These are phyloP conservation scores for Tulasnella sp. DNA, from an alignment of 768 basidiomycete species.

Conservation along the genomic window DNA sequence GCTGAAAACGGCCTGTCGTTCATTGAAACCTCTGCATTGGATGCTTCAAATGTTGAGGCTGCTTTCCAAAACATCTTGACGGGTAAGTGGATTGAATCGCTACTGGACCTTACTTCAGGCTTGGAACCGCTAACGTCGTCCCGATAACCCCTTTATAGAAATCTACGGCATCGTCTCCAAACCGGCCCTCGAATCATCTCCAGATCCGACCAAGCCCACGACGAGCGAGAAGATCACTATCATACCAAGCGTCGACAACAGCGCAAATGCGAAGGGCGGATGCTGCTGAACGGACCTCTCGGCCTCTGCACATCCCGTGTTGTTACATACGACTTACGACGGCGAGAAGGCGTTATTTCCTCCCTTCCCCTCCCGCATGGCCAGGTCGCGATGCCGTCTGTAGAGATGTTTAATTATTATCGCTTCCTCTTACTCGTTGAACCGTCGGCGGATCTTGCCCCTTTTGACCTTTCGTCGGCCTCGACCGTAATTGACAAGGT, in stretches of 20 bases:
- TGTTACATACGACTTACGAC: neutral
- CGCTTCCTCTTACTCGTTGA: neutral
- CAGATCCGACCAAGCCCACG: constrained; percentile 60
- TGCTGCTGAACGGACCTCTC: constrained; percentile 33
- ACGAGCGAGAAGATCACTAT: constrained; percentile 80
- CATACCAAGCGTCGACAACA: constrained; percentile 49
- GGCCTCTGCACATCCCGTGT: neutral
- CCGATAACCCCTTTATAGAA: constrained; percentile 46
- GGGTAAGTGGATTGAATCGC: constrained; percentile 39
- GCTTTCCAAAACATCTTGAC: constrained; percentile 97
- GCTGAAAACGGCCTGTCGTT: constrained; percentile 89
- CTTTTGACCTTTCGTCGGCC: neutral
- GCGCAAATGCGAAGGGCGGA: constrained; percentile 33
- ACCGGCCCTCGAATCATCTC: constrained; percentile 83
- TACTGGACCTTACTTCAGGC: neutral
- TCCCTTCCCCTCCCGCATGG: neutral
- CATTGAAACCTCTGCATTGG: constrained; percentile 99
- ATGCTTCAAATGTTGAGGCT: constrained; percentile 95
- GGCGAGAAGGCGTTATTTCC: neutral
- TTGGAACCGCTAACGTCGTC: neutral
- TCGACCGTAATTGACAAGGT: too few relatives aligned
- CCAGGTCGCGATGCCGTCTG: neutral
- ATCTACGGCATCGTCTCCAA: constrained; percentile 96
- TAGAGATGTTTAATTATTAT: neutral
- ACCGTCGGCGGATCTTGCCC: neutral